A percentile compares a stretch with the other conserved stretches of the same genome.
Conservation (phyloP, 2,329 filamentous ascomycete genomes). For the Aspergillus felis region DNA sequence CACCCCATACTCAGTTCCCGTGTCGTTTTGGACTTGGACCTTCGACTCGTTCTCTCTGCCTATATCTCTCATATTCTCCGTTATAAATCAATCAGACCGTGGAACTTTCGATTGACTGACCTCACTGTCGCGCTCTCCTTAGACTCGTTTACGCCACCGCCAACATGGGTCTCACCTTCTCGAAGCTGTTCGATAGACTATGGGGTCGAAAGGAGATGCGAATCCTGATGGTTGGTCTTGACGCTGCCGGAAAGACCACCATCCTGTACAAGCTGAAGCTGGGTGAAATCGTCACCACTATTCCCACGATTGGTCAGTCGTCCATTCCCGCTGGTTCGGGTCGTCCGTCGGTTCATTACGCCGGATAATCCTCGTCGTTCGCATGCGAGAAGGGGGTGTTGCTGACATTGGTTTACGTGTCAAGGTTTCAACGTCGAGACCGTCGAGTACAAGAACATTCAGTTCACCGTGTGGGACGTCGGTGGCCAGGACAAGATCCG, state of each 20-base stretch:
- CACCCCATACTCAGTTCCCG: slow-evolving; percentile 2
- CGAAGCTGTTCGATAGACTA: slow-evolving; percentile 91
- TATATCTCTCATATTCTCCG: not conserved
- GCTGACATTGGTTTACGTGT: slow-evolving; percentile 11
- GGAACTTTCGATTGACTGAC: slow-evolving; percentile 11
- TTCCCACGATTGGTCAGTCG: slow-evolving; percentile 87
- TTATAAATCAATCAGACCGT: not conserved
- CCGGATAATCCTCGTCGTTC: not conserved
- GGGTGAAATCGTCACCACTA: slow-evolving; percentile 96
- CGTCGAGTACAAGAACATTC: slow-evolving; percentile 99
- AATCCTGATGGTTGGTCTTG: slow-evolving; percentile 99
- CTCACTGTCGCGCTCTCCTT: slow-evolving; percentile 16
- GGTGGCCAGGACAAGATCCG: slow-evolving; percentile 99
- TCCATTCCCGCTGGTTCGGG: slow-evolving; percentile 3
- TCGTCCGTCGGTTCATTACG: slow-evolving; percentile 5
- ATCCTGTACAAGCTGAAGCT: slow-evolving; percentile 99
- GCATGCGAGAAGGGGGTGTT: not conserved
- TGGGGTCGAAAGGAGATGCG: slow-evolving; percentile 99
- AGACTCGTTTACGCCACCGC: slow-evolving; percentile 32
- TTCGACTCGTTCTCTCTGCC: not conserved
- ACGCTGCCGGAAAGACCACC: slow-evolving; percentile 99
- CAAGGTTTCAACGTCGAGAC: slow-evolving; percentile 99
- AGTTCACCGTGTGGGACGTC: slow-evolving; percentile 99
- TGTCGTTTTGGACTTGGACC: not conserved
- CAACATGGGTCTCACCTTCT: slow-evolving; percentile 97